Base-by-base conservation (phyloP, 768 basidiomycete species). In the Agaricus blazei region DNA sequence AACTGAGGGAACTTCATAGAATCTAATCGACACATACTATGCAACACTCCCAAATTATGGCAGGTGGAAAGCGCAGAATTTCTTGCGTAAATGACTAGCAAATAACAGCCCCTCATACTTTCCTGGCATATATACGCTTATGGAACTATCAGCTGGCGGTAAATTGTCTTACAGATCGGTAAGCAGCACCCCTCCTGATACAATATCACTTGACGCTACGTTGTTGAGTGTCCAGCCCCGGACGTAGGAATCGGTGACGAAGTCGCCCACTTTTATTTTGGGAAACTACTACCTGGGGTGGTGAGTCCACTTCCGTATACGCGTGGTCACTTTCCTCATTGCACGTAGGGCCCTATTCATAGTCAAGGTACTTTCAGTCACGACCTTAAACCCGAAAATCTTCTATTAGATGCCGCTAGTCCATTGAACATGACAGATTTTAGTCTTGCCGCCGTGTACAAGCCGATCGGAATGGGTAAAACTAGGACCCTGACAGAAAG, bases 131-230 rank as follows among this genome's bases (percentile, higher is more conserved):
- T 99, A 98, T 66, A 92, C 98, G 80, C 72, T 98, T 19, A 72
- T 99, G 63, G 97, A 98, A 67, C 74, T 96, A 34, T 96, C 96
- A 0, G 84, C 84, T 1, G 95, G 94, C 24, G 97, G 97, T 0
- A 97, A 98, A 68, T 72, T 99, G 31, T 99, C 98, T 68, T 96
- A 99, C 70, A 98, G 75, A 99, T 99, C 50, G 90, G 96, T 96
- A 64, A 42, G 88, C 60, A 11, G 24, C 27, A 9, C 42, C 19
- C 24, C 15, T 24, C 52, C 40, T 42, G 19, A 28, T 9, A 44
- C 56, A 51, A 31, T 12, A 19, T 23, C 23, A 48, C 26, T 49
- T 45, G 4, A 12, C 51, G 31, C 38, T 24, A 8, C 11, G 8
- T 34, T 29, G 43, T 50, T 37, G 38, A 53, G 23, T 55, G 19